Conservation (phyloP, 169 alveolate species). For the Cryptosporidium viatorum region DNA sequence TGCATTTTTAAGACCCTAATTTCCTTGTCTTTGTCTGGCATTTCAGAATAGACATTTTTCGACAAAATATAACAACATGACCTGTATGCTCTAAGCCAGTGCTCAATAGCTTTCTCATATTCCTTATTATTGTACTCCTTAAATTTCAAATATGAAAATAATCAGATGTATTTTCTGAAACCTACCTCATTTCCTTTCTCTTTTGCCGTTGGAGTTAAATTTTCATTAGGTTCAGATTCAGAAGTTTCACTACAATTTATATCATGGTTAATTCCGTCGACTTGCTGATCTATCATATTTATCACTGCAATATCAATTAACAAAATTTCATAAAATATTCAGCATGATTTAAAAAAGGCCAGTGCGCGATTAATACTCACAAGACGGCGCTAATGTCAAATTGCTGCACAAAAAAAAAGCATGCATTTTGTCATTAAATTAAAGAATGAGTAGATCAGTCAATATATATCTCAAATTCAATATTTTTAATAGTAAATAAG, state of each 20-base stretch:
- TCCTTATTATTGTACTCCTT: slow-evolving; percentile 47
- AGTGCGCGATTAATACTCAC: slow-evolving; percentile 59
- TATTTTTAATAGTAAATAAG: not conserved
- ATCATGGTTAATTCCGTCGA: not conserved
- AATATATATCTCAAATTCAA: not conserved
- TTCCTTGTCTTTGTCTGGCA: slow-evolving; percentile 45
- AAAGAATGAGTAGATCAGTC: not conserved
- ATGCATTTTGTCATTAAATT: not conserved
- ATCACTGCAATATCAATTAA: not conserved
- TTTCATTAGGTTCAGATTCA: not conserved
- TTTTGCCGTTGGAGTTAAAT: slow-evolving; percentile 42
- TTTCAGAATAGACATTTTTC: slow-evolving; percentile 30
- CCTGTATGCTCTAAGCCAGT: slow-evolving; percentile 75
- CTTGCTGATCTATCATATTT: not conserved
- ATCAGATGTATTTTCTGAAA: not conserved
- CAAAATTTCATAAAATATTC: not conserved
- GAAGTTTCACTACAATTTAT: not conserved
- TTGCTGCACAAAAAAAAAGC: slow-evolving; percentile 2
- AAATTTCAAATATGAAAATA: not conserved
- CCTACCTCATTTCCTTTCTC: slow-evolving; percentile 71
- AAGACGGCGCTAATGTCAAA: slow-evolving; percentile 70
- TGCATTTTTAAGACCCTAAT: slow-evolving; percentile 44
- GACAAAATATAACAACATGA: slow-evolving; percentile 56
- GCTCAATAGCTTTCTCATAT: slow-evolving; percentile 64
- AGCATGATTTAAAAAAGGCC: not conserved